phyloP scores from a whole-genome alignment of 2,329 filamentous ascomycete species.

The Scedosporium aurantiacum region DNA sequence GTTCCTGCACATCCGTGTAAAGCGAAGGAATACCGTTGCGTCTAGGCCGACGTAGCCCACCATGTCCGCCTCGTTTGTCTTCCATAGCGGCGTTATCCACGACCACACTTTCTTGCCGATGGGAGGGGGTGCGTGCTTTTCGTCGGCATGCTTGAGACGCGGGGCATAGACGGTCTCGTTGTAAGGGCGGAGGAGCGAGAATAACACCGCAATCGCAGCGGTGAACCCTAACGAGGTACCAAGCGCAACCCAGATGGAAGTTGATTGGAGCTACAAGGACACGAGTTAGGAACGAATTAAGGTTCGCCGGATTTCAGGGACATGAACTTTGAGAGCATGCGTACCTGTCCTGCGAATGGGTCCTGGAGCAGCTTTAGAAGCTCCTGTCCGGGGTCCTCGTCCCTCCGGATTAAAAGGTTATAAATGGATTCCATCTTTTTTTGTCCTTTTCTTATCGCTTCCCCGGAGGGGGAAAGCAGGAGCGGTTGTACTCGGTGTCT shows the following conservation, averaged over 20 bases:
- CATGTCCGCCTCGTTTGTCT: conserved; percentile 65
- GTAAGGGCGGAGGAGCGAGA: conserved; percentile 83
- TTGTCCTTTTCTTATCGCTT: too few species aligned
- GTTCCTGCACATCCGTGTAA: conserved; percentile 83
- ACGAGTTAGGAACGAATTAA: conserved; percentile 6
- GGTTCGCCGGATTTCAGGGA: not conserved
- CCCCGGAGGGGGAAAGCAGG: too few species aligned
- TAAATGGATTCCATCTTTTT: not conserved
- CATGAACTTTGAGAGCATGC: conserved; percentile 7
- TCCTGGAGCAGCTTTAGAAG: conserved; percentile 37
- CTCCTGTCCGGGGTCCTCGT: conserved; percentile 25
- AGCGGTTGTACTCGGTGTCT: too few species aligned
- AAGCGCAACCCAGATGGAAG: conserved; percentile 68
- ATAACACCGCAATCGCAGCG: conserved; percentile 60
- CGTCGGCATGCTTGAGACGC: conserved; percentile 83
- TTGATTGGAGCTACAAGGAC: conserved; percentile 28
- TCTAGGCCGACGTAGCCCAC: conserved; percentile 82
- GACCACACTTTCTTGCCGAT: conserved; percentile 79
- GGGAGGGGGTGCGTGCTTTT: conserved; percentile 77
- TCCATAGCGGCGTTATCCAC: conserved; percentile 72
- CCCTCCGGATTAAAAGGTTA: not conserved
- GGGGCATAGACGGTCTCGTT: conserved; percentile 91
- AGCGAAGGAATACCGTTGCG: conserved; percentile 80
- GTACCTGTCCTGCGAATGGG: conserved; percentile 38
- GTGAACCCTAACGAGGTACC: conserved; percentile 71